phyloP scores from a whole-genome alignment of 2,329 filamentous ascomycete species.

The Colletotrichum tropicale region DNA sequence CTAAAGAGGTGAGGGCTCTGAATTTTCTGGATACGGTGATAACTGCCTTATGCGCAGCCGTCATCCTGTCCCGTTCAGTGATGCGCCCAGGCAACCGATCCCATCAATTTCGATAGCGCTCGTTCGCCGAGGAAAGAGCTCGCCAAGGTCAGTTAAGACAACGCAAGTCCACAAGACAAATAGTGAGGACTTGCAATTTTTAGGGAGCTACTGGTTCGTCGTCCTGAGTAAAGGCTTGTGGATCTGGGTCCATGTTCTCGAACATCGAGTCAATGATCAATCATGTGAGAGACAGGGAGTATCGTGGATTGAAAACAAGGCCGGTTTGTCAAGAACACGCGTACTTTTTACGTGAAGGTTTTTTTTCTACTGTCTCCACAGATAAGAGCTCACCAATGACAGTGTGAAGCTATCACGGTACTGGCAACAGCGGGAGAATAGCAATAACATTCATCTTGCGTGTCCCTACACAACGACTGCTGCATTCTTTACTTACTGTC shows the following conservation, averaged over 20 bases:
- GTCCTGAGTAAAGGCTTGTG: not conserved
- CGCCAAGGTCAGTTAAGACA: not conserved
- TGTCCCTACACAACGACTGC: not conserved
- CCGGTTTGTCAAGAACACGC: not conserved
- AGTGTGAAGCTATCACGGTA: not conserved
- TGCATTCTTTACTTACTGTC: not conserved
- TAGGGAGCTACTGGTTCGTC: not conserved
- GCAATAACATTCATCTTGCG: not conserved
- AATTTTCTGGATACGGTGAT: not conserved
- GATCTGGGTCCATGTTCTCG: not conserved
- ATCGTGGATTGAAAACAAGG: not conserved
- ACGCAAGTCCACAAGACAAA: not conserved
- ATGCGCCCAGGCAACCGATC: not conserved
- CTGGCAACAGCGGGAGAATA: not conserved
- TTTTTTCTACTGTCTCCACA: not conserved
- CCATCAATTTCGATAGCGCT: not conserved
- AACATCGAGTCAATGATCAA: not conserved
- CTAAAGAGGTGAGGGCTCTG: not conserved
- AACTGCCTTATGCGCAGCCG: not conserved
- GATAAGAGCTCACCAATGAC: not conserved
- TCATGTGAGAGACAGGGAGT: not conserved
- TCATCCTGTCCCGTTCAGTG: not conserved
- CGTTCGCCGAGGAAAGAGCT: not conserved
- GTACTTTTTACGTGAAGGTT: not conserved
- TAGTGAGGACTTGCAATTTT: not conserved